phyloP scores from a whole-genome alignment of 441 rosid genomes.

The Pelargonium myrrhifolium region DNA sequence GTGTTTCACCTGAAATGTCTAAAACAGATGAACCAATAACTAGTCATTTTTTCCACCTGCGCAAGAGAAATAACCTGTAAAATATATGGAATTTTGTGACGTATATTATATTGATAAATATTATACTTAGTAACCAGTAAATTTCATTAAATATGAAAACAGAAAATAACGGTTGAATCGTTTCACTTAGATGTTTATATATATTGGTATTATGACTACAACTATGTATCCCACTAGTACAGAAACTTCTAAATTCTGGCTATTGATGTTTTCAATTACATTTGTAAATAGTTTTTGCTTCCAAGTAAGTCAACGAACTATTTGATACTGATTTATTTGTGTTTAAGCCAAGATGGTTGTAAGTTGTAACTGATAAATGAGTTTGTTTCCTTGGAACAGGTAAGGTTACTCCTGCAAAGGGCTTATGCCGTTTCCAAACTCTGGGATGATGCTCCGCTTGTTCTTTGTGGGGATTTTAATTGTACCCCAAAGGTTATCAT shows the following conservation, averaged over 20 bases:
- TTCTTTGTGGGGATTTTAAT: slow-evolving; percentile 93
- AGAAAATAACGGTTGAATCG: not conserved
- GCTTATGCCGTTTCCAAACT: slow-evolving; percentile 66
- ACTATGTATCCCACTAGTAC: not conserved
- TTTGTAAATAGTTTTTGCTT: not conserved
- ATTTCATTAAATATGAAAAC: not conserved
- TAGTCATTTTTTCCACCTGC: not conserved
- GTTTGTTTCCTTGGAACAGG: slow-evolving; percentile 35
- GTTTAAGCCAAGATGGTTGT: not conserved
- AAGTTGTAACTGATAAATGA: slow-evolving; percentile 7
- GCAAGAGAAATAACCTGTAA: not conserved
- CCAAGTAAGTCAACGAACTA: not conserved
- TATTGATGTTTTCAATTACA: not conserved
- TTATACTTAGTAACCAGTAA: not conserved
- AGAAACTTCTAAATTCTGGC: not conserved
- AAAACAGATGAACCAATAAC: not conserved
- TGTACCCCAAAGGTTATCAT: slow-evolving; percentile 76
- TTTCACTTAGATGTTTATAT: not conserved
- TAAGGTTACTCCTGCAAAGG: slow-evolving; percentile 64
- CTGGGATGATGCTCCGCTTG: slow-evolving; percentile 84
- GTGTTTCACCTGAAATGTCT: not conserved
- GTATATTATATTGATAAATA: not conserved
- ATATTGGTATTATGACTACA: not conserved
- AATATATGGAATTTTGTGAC: not conserved
- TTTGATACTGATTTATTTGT: not conserved